phyloP scores from a whole-genome alignment of 352 stramenopile species.

The Aphanomyces invadans region DNA sequence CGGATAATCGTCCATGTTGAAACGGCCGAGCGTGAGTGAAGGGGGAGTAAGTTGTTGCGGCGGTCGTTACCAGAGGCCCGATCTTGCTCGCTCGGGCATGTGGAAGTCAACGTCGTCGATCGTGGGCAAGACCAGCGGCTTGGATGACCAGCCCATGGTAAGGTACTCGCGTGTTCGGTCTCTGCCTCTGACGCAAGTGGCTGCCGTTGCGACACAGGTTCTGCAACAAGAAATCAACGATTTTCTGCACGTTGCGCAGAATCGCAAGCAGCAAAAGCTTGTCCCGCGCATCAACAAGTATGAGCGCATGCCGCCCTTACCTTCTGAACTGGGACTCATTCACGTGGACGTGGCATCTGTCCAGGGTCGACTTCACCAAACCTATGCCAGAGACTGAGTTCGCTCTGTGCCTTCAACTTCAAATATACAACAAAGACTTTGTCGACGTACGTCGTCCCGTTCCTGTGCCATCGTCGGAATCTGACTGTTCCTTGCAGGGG shows the following conservation, averaged over 20 bases:
- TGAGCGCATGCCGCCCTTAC: neutral
- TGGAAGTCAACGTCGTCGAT: slow-evolving; percentile 23
- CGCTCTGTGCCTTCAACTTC: slow-evolving; percentile 20
- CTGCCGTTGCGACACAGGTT: slow-evolving; percentile 25
- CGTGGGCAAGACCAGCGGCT: slow-evolving; percentile 22
- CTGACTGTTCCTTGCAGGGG: neutral
- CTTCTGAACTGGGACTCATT: neutral
- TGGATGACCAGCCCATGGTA: slow-evolving; percentile 22
- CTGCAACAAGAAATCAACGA: slow-evolving; percentile 61
- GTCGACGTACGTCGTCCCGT: slow-evolving; percentile 19
- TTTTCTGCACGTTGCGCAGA: slow-evolving; percentile 41
- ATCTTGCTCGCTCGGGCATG: neutral
- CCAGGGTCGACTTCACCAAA: slow-evolving; percentile 20
- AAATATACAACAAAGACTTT: slow-evolving; percentile 21
- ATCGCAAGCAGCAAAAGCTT: slow-evolving; percentile 36
- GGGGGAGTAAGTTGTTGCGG: slow-evolving; percentile 4
- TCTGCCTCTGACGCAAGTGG: neutral
- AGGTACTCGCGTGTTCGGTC: too few species aligned
- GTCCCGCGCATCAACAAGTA: slow-evolving; percentile 60
- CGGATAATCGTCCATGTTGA: slow-evolving; percentile 3
- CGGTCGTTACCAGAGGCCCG: neutral
- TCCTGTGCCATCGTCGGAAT: neutral
- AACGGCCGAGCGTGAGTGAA: neutral
- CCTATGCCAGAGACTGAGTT: slow-evolving; percentile 17
- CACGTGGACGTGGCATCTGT: neutral